phyloP scores from a whole-genome alignment of 139 green algal species.

The Tetraselmis chui region DNA sequence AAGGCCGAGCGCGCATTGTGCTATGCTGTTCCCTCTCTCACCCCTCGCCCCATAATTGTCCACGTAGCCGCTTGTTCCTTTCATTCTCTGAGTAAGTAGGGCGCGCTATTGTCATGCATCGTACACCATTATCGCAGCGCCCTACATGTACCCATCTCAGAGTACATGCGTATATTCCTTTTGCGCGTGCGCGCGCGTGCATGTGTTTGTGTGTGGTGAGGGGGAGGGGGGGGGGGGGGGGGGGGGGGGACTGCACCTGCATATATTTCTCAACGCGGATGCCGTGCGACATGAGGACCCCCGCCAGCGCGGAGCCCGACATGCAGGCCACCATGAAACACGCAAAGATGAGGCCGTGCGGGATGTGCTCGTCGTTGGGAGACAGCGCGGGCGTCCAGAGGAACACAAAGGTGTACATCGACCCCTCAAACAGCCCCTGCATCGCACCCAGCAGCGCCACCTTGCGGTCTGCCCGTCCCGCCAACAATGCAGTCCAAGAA shows the following conservation, averaged over 20 bases:
- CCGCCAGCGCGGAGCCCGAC: constrained; percentile 34
- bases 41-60: no score
- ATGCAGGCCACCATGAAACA: constrained; percentile 95
- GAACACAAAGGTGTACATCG: constrained; percentile 99
- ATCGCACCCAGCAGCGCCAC: constrained; percentile 80
- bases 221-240: no score
- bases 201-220: no score
- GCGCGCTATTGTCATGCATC: background rate
- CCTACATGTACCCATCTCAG: background rate
- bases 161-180: background rate
- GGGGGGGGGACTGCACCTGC: constrained; percentile 20
- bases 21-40: no score
- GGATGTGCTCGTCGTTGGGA: constrained; percentile 78
- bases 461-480: constrained; percentile 31
- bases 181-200: no score
- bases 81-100: no score
- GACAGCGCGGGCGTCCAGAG: constrained; percentile 90
- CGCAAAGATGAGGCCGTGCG: constrained; percentile 93
- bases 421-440: constrained; percentile 90
- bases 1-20: no score
- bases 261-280: constrained; percentile 42
- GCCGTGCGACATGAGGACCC: constrained; percentile 42
- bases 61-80: no score
- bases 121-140: background rate
- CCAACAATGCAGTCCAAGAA: no score